phyloP scores from a whole-genome alignment of 2,329 filamentous ascomycete species.

The Claviceps humidiphila region DNA sequence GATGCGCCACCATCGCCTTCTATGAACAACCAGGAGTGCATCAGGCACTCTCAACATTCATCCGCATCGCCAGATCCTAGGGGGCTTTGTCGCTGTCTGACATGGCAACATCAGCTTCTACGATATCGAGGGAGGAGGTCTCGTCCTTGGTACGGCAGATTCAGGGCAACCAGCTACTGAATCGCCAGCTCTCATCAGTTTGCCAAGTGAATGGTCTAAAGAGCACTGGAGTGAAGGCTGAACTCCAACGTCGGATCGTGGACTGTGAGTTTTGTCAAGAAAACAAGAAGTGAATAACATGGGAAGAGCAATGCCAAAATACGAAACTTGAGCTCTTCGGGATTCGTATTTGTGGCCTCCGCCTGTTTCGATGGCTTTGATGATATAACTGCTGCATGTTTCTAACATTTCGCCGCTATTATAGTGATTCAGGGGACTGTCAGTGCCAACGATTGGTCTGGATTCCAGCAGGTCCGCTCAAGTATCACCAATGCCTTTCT shows the following conservation, averaged over 20 bases:
- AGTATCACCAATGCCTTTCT: constrained; percentile 25
- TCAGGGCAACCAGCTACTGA: constrained; percentile 32
- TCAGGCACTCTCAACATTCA: neutral
- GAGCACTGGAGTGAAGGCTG: constrained; percentile 73
- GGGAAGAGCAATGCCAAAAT: no score
- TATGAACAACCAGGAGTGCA: constrained; percentile 3
- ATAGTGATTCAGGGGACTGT: constrained; percentile 30
- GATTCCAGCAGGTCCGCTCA: constrained; percentile 30
- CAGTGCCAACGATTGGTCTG: constrained; percentile 22
- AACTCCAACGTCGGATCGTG: constrained; percentile 66
- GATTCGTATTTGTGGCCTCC: neutral
- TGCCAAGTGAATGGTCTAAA: constrained; percentile 61
- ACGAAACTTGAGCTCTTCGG: no score
- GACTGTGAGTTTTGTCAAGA: constrained; percentile 47
- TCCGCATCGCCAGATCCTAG: neutral
- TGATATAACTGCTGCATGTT: neutral
- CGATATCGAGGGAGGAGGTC: constrained; percentile 28
- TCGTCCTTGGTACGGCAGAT: constrained; percentile 30
- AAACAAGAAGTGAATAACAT: neutral
- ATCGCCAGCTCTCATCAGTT: constrained; percentile 60
- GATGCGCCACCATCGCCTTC: constrained; percentile 1
- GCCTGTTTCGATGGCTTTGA: neutral
- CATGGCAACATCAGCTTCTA: constrained; percentile 15
- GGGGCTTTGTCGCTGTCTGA: neutral
- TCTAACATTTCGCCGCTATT: constrained; percentile 2